phyloP scores from a whole-genome alignment of 2,329 filamentous ascomycete species.

The Talaromyces sp. region DNA sequence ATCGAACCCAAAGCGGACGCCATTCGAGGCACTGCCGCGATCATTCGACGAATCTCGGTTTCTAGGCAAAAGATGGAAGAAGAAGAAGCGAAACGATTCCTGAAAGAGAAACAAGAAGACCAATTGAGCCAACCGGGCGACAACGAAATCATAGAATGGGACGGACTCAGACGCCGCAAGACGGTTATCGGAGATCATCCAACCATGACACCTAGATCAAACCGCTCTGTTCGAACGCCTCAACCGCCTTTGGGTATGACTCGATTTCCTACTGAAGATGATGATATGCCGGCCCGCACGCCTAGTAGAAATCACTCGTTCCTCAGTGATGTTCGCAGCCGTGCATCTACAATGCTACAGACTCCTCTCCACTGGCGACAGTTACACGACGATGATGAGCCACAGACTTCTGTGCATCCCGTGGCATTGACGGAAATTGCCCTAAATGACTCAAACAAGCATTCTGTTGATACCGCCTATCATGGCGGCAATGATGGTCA shows the following conservation, averaged over 20 bases:
- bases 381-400: conserved; percentile 29
- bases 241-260: conserved; percentile 88
- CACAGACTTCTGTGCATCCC: conserved; percentile 53
- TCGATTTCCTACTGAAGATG: conserved; percentile 66
- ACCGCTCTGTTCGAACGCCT: conserved; percentile 45
- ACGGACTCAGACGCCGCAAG: conserved; percentile 75
- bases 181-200: conserved; percentile 51
- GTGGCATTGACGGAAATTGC: conserved; percentile 61
- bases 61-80: conserved; percentile 73
- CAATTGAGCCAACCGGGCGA: conserved; percentile 72
- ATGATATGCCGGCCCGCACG: conserved; percentile 45
- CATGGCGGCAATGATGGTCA: conserved; percentile 25
- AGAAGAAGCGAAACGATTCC: conserved; percentile 72
- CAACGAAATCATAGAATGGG: conserved; percentile 81
- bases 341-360: conserved; percentile 36
- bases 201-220: conserved; percentile 41
- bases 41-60: conserved; percentile 76
- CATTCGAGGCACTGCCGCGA: conserved; percentile 83
- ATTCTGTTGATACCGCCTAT: conserved; percentile 43
- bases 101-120: conserved; percentile 71
- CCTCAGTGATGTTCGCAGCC: conserved; percentile 37
- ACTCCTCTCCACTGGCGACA: conserved; percentile 34
- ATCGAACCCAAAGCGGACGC: conserved; percentile 94
- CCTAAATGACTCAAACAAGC: conserved; percentile 36
- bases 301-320: conserved; percentile 37